These are phyloP conservation scores for Mycena polygramma DNA, from an alignment of 768 basidiomycete species.

Conservation along the genomic window DNA sequence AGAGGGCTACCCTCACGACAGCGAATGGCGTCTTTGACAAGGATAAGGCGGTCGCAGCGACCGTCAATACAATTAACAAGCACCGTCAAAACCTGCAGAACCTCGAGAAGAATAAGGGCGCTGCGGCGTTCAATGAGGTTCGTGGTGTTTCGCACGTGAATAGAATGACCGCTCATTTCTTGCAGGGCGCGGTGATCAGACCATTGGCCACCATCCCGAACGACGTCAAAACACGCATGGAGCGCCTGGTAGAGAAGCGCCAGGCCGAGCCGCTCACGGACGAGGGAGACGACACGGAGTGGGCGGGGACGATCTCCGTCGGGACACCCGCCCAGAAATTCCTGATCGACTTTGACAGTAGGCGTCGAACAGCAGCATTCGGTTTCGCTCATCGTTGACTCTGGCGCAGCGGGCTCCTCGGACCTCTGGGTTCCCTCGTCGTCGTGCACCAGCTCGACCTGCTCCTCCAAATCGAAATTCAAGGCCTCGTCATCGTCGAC, in stretches of 20 bases:
- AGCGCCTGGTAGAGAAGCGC: slow-evolving; percentile 29
- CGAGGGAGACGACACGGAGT: slow-evolving; percentile 49
- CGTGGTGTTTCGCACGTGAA: background rate
- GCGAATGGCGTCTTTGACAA: slow-evolving; percentile 37
- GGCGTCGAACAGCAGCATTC: slow-evolving; percentile 6
- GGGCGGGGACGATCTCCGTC: slow-evolving; percentile 56
- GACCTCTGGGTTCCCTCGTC: slow-evolving; percentile 31
- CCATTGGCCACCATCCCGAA: slow-evolving; percentile 39
- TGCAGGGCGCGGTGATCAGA: slow-evolving; percentile 47
- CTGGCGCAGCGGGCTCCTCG: slow-evolving; percentile 24
- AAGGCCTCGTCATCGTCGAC: slow-evolving; percentile 46
- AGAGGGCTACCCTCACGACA: slow-evolving; percentile 25
- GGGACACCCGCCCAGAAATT: slow-evolving; percentile 53
- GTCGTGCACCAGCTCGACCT: slow-evolving; percentile 38
- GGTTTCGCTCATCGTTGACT: background rate
- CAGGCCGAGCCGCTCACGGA: slow-evolving; percentile 52
- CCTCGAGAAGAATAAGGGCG: slow-evolving; percentile 48
- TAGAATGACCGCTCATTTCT: background rate
- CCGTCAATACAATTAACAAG: slow-evolving; percentile 46
- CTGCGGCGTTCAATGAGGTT: slow-evolving; percentile 17
- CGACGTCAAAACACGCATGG: slow-evolving; percentile 20
- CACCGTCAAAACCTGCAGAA: slow-evolving; percentile 54
- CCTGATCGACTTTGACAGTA: slow-evolving; percentile 57
- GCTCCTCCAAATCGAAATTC: slow-evolving; percentile 47
- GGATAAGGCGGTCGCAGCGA: slow-evolving; percentile 35